Evolutionary conservation across 768 basidiomycete genomes (phyloP), one percentile per base, ranked within the genome.

Genomic region (Tremella yokohamensis): DNA sequence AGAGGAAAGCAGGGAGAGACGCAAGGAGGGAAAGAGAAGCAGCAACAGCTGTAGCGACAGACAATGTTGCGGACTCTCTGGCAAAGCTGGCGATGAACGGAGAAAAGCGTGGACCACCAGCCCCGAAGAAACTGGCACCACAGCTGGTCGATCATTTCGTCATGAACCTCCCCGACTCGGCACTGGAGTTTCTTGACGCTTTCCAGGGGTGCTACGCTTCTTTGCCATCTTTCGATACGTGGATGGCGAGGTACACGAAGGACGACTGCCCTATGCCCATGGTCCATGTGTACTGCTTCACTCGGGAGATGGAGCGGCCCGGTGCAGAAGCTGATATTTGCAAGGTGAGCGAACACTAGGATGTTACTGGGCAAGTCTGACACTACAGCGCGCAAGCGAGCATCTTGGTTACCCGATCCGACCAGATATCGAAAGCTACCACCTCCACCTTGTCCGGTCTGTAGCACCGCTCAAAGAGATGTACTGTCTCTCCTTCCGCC

Each of bases 121-220:
- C 15, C 4, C 42, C 42, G 42, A 18, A n/a, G n/a, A 45, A 45
- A 16, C 42, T 18, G 6, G 8, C 51, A 4, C 51, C 51, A 3
- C 79, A 75, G 55, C 78, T 82, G 44, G 84, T 96, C 63, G 78
- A 84, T 12, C 94, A 96, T 73, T 92, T 90, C 70, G 87, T 96
- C n/a, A 94, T 99, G 92, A 99, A 99, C 76, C 81, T 99, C 18
- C 96, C 96, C 1, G 91, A 90, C 65, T 86, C 87, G 22, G 96
- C 93, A 0, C 84, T 97, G 54, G 81, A 83, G 37, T 97, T 98
- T 78, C 81, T 99, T 52, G 88, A 88, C 69, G 89, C 89, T 1
- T 96, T 90, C 79, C 83, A 83, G 2, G 91, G 90, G 1, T 81
- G 88, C 58, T 81, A 89, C 49, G 71, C 77, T 3, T 71, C 79